Evolutionary conservation across 768 basidiomycete genomes (phyloP).

Genomic region (Panus rudis): DNA sequence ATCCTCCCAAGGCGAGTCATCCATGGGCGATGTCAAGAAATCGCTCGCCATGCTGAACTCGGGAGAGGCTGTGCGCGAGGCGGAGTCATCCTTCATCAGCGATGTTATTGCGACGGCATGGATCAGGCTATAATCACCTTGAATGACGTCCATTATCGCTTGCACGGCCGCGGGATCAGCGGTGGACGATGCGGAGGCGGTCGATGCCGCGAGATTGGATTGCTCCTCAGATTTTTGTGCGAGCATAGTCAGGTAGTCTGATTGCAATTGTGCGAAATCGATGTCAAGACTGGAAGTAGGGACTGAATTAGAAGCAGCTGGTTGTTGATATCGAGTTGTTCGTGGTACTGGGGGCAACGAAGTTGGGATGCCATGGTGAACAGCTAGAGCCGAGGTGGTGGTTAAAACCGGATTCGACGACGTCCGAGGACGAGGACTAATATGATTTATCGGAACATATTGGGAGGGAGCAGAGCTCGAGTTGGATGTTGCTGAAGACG

Average conservation of each 20-base stretch:
- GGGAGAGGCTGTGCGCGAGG: slow-evolving; percentile 28
- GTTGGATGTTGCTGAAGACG: slow-evolving; percentile 29
- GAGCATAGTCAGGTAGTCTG: slow-evolving; percentile 68
- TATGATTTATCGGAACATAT: slow-evolving; percentile 53
- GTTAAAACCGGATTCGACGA: slow-evolving; percentile 51
- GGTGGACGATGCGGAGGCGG: slow-evolving; percentile 12
- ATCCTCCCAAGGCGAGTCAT: slow-evolving; percentile 42
- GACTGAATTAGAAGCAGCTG: slow-evolving; percentile 24
- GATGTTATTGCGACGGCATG: background rate
- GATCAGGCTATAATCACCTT: slow-evolving; percentile 31
- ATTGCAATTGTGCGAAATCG: slow-evolving; percentile 37
- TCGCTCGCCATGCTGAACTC: slow-evolving; percentile 30
- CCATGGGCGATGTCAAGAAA: slow-evolving; percentile 39
- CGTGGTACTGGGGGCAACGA: slow-evolving; percentile 63
- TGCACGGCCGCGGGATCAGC: slow-evolving; percentile 25
- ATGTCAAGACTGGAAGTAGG: slow-evolving; percentile 35
- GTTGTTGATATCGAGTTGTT: slow-evolving; percentile 40
- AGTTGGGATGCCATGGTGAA: slow-evolving; percentile 76
- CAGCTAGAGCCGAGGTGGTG: slow-evolving; percentile 60
- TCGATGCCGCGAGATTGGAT: slow-evolving; percentile 17
- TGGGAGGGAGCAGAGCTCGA: slow-evolving; percentile 42
- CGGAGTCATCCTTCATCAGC: slow-evolving; percentile 5
- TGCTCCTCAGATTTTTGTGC: slow-evolving; percentile 30
- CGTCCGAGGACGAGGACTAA: slow-evolving; percentile 59
- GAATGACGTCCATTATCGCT: slow-evolving; percentile 33